Percentiles rank a stretch among this genome's conserved stretches.
Evolutionary conservation across 176 grass and related monocot genomes (phyloP).

Genomic region (Carex myosuroides): DNA sequence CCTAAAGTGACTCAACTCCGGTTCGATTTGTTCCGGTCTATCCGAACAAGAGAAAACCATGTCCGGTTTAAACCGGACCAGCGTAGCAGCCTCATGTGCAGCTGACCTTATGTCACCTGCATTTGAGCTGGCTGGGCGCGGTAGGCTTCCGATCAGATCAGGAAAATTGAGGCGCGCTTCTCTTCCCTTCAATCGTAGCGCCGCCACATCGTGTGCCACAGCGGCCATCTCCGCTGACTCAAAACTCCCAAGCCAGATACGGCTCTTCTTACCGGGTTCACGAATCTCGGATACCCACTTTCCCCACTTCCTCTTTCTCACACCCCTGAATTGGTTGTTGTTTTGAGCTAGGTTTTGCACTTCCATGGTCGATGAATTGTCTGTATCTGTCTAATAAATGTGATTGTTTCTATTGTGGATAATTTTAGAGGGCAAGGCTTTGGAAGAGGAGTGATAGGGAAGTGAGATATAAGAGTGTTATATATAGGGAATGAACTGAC

Average conservation of each 20-base stretch:
- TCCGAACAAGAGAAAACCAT: neutral
- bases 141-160: slow-evolving; percentile 37
- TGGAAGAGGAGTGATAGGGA: neutral
- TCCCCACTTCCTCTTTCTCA: slow-evolving; percentile 95
- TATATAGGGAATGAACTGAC: slow-evolving; percentile 11
- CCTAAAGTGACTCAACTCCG: neutral
- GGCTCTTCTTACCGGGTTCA: slow-evolving; percentile 95
- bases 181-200: slow-evolving; percentile 47
- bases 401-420: neutral
- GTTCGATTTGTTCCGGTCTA: neutral
- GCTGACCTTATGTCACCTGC: slow-evolving; percentile 72
- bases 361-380: neutral
- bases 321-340: slow-evolving; percentile 51
- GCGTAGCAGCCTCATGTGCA: slow-evolving; percentile 59
- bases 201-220: slow-evolving; percentile 84
- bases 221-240: slow-evolving; percentile 90
- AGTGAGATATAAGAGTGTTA: slow-evolving; percentile 7
- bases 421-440: neutral
- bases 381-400: neutral
- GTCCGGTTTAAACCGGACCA: slow-evolving; percentile 41
- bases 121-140: slow-evolving; percentile 51
- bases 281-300: slow-evolving; percentile 95
- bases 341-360: slow-evolving; percentile 16
- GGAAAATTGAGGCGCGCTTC: slow-evolving; percentile 82
- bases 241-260: slow-evolving; percentile 97